Evolutionary conservation across 2,329 filamentous ascomycete genomes (phyloP), one percentile per base, ranked within the genome.

Genomic region (Coniochaeta pulveracea): DNA sequence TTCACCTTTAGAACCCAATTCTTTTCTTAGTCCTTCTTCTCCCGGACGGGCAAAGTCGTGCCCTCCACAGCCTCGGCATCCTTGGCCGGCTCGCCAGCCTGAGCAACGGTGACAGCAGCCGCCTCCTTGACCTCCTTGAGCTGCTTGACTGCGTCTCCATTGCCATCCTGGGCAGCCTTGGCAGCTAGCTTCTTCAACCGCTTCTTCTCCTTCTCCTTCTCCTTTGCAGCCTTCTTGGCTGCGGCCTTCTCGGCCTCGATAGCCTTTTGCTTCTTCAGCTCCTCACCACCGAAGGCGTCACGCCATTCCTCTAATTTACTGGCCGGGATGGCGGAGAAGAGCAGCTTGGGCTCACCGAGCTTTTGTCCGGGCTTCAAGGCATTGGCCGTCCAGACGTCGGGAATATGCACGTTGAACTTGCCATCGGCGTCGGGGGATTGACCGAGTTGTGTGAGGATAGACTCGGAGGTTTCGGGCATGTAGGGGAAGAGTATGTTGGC

Each of bases 301-400:
- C 80, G 76, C 86, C 86, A 94, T 53, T 89, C 81, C 33, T 80
- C 74, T 29, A 82, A 76, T 63, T 88, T 89, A 55, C 83, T 78
- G 8, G 79, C 67, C 42, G 86, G 82, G 49, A 94, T 94, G 34
- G 71, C 72, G n/a, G 73, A 73, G 60, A 94, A 94, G 19, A 94
- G 66, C 26, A 85, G 80, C 42, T 75, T 72, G 1, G 86, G 76
- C 50, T 80, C 80, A 44, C 85, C 84, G 42, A 95, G 80, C 52
- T 78, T 80, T 61, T 94, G 85, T 37, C 80, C 82, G 2, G 80
- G 68, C 47, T 75, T 66, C 43, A 91, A 61, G 3, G 65, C 58
- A 40, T 73, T 65, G n/a, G 59, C 56, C 12, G 53, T 50, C 79
- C 83, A 91, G 27, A 62, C 60, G 42, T 76, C 65, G 3, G 82